Evolutionary conservation across 1,284 basidiomycete species (phyloP).

Genomic region (Moniliella sp.): DNA sequence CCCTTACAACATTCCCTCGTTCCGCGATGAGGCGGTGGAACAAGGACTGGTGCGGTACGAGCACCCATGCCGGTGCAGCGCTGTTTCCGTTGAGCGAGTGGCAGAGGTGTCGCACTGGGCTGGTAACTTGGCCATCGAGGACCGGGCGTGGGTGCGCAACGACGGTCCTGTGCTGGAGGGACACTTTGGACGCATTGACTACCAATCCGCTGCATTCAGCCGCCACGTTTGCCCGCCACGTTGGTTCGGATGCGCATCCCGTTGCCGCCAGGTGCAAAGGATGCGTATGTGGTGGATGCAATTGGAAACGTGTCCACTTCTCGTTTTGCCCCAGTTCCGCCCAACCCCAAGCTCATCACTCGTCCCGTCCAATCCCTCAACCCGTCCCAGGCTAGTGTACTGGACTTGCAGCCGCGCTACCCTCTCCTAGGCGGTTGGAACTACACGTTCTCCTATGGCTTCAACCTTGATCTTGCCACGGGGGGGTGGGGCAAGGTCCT

Average conservation of each 20-base stretch:
- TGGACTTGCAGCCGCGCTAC: constrained; percentile 66
- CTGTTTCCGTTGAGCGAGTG: constrained; percentile 49
- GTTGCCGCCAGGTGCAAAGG: not conserved
- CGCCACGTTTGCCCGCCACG: too few species aligned
- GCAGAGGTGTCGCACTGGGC: constrained; percentile 96
- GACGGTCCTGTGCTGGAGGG: constrained; percentile 46
- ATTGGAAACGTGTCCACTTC: constrained; percentile 96
- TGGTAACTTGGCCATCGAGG: constrained; percentile 72
- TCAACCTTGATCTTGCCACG: constrained; percentile 44
- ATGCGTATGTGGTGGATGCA: constrained; percentile 10
- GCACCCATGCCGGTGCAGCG: constrained; percentile 52
- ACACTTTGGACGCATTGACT: not conserved
- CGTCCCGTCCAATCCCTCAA: constrained; percentile 5
- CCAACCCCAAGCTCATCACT: constrained; percentile 4
- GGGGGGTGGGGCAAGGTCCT: constrained; percentile 41
- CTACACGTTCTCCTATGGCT: constrained; percentile 79
- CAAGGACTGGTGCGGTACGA: constrained; percentile 53
- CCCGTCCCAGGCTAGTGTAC: constrained; percentile 37
- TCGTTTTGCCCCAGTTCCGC: constrained; percentile 46
- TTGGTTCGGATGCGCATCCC: constrained; percentile 1
- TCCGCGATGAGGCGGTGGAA: constrained; percentile 19
- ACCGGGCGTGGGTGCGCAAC: constrained; percentile 63
- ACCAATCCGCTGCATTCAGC: not conserved
- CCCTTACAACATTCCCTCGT: constrained; percentile 55
- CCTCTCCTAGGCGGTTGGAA: constrained; percentile 93